phyloP scores from a whole-genome alignment of 129 eudicot genomes.

The Chrysanthemum makinoi region DNA sequence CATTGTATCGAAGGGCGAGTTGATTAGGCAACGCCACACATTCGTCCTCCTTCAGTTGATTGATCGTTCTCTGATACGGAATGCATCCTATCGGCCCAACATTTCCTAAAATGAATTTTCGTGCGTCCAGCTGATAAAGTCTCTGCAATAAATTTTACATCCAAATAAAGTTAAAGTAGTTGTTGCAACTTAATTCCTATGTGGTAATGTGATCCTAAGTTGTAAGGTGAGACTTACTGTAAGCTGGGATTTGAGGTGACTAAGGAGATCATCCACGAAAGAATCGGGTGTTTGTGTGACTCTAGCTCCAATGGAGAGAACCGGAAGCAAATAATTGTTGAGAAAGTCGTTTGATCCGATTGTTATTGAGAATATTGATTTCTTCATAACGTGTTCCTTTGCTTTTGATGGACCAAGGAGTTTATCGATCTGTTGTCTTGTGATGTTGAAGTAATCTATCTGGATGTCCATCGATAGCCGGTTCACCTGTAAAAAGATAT shows the following conservation, averaged over 20 bases:
- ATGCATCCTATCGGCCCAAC: slow-evolving; percentile 99
- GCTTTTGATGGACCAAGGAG: slow-evolving; percentile 73
- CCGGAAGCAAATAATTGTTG: slow-evolving; percentile 86
- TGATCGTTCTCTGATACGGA: slow-evolving; percentile 91
- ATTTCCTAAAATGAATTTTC: slow-evolving; percentile 80
- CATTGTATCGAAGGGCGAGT: slow-evolving; percentile 72
- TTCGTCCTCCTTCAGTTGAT: slow-evolving; percentile 58
- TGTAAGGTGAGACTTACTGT: slow-evolving; percentile 42
- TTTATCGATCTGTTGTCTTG: slow-evolving; percentile 72
- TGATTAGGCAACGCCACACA: slow-evolving; percentile 87
- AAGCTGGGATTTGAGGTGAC: slow-evolving; percentile 63
- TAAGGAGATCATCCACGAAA: slow-evolving; percentile 65
- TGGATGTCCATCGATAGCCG: slow-evolving; percentile 93
- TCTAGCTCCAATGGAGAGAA: slow-evolving; percentile 75
- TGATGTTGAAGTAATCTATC: slow-evolving; percentile 86
- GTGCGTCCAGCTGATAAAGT: slow-evolving; percentile 78
- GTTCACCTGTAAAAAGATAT: slow-evolving; percentile 59
- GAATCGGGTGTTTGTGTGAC: slow-evolving; percentile 68
- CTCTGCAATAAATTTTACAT: slow-evolving; percentile 49
- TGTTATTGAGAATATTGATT: slow-evolving; percentile 83
- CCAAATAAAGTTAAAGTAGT: background rate
- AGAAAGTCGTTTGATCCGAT: slow-evolving; percentile 93
- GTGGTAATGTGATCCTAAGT: background rate
- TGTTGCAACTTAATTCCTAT: background rate
- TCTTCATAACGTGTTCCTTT: slow-evolving; percentile 56